Percentiles rank a stretch among this genome's conserved stretches.
These are phyloP conservation scores for Solanum stenotomum DNA, from an alignment of 257 asterid genomes.

Conservation along the genomic window DNA sequence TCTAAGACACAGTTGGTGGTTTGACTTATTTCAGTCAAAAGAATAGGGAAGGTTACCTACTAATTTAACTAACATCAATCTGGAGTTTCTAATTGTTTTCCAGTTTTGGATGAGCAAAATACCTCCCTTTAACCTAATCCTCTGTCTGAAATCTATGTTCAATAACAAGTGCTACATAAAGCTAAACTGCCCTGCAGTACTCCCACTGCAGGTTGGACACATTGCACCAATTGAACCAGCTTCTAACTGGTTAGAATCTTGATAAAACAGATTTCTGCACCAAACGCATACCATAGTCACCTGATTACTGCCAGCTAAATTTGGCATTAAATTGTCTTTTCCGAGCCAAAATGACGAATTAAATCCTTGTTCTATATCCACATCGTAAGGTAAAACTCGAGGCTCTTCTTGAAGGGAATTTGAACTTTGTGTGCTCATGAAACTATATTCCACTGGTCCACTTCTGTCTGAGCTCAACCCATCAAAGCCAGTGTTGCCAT, in stretches of 20 bases:
- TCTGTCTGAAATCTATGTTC: background rate
- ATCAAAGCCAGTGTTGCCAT: conserved; percentile 15
- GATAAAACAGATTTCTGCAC: conserved; percentile 56
- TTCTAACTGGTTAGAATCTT: conserved; percentile 37
- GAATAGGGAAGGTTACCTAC: background rate
- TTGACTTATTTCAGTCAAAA: background rate
- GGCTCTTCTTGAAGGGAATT: conserved; percentile 40
- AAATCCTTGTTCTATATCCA: conserved; percentile 33
- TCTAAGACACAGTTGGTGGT: background rate
- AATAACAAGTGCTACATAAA: background rate
- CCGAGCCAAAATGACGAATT: conserved; percentile 61
- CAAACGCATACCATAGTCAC: conserved; percentile 46
- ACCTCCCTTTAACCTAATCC: background rate
- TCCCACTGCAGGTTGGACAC: conserved; percentile 53
- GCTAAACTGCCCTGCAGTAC: conserved; percentile 12
- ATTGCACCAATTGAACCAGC: conserved; percentile 54
- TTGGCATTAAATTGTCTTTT: conserved; percentile 46
- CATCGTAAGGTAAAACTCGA: conserved; percentile 30
- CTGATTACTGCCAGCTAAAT: conserved; percentile 19
- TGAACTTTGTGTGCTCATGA: conserved; percentile 54
- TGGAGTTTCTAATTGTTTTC: background rate
- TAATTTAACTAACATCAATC: background rate
- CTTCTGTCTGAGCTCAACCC: conserved; percentile 34
- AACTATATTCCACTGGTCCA: conserved; percentile 66
- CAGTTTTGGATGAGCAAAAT: background rate